Conservation (phyloP, 805 yeast species). For the Yarrowia sp. region DNA sequence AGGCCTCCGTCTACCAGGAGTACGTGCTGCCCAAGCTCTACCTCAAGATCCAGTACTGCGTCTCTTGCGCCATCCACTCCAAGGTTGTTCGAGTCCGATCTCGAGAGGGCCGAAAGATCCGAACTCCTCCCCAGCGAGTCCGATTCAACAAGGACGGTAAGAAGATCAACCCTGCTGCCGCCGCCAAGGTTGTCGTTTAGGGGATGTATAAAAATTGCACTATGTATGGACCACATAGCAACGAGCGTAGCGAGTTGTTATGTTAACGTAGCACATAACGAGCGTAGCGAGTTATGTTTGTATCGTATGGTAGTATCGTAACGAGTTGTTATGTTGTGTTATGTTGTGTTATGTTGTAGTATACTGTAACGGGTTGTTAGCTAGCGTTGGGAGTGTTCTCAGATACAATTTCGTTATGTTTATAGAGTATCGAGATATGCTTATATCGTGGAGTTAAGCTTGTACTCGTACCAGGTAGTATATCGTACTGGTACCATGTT, state of each 20-base stretch:
- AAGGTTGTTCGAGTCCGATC: conserved; percentile 99
- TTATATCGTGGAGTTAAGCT: no score
- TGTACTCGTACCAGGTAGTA: no score
- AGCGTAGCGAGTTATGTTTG: no score
- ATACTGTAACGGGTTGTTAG: no score
- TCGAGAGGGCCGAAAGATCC: conserved; percentile 95
- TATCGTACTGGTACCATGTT: no score
- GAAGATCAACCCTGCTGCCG: conserved; percentile 95
- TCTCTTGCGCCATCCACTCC: conserved; percentile 99
- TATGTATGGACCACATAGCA: background rate
- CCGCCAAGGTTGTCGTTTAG: conserved; percentile 84
- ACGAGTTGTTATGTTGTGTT: no score
- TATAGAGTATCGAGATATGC: no score
- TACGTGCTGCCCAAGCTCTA: conserved; percentile 99
- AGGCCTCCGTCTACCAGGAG: conserved; percentile 98
- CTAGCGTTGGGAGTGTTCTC: no score
- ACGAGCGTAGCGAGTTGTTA: background rate
- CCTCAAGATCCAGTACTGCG: conserved; percentile 99
- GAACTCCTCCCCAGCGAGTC: conserved; percentile 99
- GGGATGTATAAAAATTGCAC: conserved; percentile 14
- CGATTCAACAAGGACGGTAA: conserved; percentile 92
- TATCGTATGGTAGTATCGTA: no score
- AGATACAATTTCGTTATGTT: no score
- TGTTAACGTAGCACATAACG: no score
- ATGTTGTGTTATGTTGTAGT: no score